These are phyloP conservation scores for Rhizopogon rudus DNA, from an alignment of 768 basidiomycete genomes.

Conservation along the genomic window DNA sequence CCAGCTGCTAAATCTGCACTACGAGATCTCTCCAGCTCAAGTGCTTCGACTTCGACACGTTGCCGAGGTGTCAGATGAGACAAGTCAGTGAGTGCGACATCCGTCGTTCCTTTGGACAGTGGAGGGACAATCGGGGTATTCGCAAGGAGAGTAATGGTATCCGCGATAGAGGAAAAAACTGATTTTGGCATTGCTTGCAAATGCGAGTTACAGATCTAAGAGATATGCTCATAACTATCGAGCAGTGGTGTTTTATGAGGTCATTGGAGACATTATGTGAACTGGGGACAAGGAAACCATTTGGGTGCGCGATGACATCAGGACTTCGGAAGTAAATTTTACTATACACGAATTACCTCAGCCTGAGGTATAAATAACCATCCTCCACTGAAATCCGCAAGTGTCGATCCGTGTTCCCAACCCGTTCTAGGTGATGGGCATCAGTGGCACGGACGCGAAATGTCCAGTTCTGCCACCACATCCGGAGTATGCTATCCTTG, in stretches of 20 bases:
- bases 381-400: too few relatives aligned
- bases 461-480: neutral
- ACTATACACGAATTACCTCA: too few relatives aligned
- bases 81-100: slow-evolving; percentile 18
- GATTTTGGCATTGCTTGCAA: neutral
- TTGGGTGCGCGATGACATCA: too few relatives aligned
- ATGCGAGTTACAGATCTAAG: neutral
- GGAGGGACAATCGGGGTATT: slow-evolving; percentile 19
- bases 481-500: neutral
- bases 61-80: neutral
- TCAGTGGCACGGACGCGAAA: neutral
- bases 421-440: neutral
- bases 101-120: neutral
- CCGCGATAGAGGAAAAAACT: slow-evolving; percentile 12
- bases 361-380: too few relatives aligned
- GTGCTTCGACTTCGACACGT: neutral
- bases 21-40: neutral
- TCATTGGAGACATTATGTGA: neutral
- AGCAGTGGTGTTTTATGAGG: neutral
- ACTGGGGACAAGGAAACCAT: neutral
- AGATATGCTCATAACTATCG: neutral
- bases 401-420: too few relatives aligned
- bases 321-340: too few relatives aligned
- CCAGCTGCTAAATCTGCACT: neutral
- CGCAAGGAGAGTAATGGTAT: slow-evolving; percentile 13